phyloP scores from a whole-genome alignment of 768 basidiomycete species.

The Lanmaoa rubissima region DNA sequence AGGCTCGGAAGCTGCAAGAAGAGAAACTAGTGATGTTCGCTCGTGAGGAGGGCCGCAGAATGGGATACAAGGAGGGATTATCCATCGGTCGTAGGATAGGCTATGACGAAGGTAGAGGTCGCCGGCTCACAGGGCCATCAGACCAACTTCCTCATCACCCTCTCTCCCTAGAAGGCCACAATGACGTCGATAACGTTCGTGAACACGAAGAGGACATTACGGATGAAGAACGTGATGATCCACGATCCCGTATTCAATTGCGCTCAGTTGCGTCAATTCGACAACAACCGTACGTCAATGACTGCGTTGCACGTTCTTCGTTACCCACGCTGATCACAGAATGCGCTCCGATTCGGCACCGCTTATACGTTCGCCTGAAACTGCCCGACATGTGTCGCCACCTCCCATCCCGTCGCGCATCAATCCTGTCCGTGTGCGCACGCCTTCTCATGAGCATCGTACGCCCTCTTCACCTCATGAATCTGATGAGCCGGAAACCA shows the following conservation, averaged over 20 bases:
- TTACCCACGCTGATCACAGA: slow-evolving; percentile 20
- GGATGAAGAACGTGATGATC: slow-evolving; percentile 25
- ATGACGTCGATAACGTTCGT: slow-evolving; percentile 13
- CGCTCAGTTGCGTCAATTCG: slow-evolving; percentile 19
- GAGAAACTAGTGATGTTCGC: slow-evolving; percentile 41
- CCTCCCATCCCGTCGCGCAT: slow-evolving; percentile 24
- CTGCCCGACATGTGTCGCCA: slow-evolving; percentile 12
- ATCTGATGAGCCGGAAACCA: slow-evolving; percentile 23
- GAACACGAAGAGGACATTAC: slow-evolving; percentile 12
- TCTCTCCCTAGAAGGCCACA: slow-evolving; percentile 11
- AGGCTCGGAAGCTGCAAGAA: slow-evolving; percentile 42
- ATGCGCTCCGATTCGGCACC: slow-evolving; percentile 29
- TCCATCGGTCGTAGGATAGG: slow-evolving; percentile 31
- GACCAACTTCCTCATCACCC: slow-evolving; percentile 12
- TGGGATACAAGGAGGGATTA: slow-evolving; percentile 44
- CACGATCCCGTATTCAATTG: slow-evolving; percentile 11
- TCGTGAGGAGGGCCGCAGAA: slow-evolving; percentile 41
- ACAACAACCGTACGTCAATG: slow-evolving; percentile 25
- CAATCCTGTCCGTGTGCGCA: slow-evolving; percentile 11
- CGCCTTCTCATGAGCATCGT: slow-evolving; percentile 21
- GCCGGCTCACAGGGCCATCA: slow-evolving; percentile 7
- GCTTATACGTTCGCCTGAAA: slow-evolving; percentile 24
- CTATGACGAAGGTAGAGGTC: slow-evolving; percentile 28
- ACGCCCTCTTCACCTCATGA: slow-evolving; percentile 10
- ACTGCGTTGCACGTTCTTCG: background rate